Evolutionary conservation across 2,329 filamentous ascomycete genomes (phyloP), one percentile per base, ranked within the genome.

Genomic region (Clonostachys rosea): DNA sequence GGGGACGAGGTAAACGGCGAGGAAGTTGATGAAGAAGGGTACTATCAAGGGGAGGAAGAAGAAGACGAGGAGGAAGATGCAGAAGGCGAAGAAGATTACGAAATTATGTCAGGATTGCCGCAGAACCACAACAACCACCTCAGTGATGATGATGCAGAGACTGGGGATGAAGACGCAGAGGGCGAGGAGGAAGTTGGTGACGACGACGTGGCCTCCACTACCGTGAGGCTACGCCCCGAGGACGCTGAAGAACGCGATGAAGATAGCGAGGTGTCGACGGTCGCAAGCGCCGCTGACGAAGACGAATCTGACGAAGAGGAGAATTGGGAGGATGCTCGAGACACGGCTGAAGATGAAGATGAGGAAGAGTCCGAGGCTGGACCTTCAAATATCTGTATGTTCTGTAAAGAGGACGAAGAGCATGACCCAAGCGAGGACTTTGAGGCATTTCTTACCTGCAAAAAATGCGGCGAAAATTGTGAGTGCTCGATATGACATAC

Each of bases 331-430:
- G 75, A 76, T 66, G 47, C 47, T 34, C 44, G 44, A 33, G 47
- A 46, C 33, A 35, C n/a, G 17, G 41, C 35, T 9, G 78, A 76
- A 50, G 75, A 71, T 34, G 75, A 75, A 48, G 82, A 81, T 17
- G 76, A 76, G 11, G 83, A 84, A 35, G 74, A 76, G 11, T 76
- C 73, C 3, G 79, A 81, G 47, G 70, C 70, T 2, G 77, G 73
- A 40, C 71, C 73, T 14, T 50, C 63, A 45, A 70, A 67, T 42
- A 54, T 61, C 46, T 74, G 65, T 68, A 87, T 90, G 54, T 95
- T 92, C 59, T 96, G 91, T 69, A 83, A 84, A 48, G 78, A 89
- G 62, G 84, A 88, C 54, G 89, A 95, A 67, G 87, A 94, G 47
- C 77, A 92, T 52, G 89, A 92, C 56, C 88, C 89, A 2, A 84